These are phyloP conservation scores for Glycine soja DNA, from an alignment of 306 rosid species.

Conservation along the genomic window DNA sequence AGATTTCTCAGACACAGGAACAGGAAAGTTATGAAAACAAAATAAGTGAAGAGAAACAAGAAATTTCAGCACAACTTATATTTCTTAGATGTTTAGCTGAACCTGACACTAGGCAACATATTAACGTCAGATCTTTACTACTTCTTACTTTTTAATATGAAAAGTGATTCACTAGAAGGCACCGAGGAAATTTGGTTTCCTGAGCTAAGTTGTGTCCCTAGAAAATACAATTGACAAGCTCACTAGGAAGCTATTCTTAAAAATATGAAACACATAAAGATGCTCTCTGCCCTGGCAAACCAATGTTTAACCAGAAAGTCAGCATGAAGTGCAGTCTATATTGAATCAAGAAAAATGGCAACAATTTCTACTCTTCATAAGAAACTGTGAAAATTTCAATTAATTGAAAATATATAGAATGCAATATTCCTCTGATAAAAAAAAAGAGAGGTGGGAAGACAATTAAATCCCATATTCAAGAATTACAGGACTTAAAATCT, in stretches of 20 bases:
- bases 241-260: background rate
- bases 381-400: background rate
- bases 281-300: background rate
- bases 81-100: background rate
- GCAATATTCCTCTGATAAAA: background rate
- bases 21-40: conserved; percentile 7
- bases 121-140: background rate
- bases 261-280: background rate
- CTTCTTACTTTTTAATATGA: background rate
- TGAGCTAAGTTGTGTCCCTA: background rate
- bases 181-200: background rate
- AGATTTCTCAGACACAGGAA: background rate
- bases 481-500: background rate
- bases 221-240: background rate
- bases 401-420: background rate
- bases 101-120: background rate
- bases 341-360: conserved; percentile 16
- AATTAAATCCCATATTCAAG: background rate
- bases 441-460: background rate
- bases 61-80: background rate
- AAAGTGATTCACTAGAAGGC: background rate
- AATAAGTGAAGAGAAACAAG: background rate
- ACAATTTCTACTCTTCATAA: background rate
- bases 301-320: background rate
- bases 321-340: background rate